Base-by-base conservation (phyloP, 305 asterid species). In the Ajuga reptans region DNA sequence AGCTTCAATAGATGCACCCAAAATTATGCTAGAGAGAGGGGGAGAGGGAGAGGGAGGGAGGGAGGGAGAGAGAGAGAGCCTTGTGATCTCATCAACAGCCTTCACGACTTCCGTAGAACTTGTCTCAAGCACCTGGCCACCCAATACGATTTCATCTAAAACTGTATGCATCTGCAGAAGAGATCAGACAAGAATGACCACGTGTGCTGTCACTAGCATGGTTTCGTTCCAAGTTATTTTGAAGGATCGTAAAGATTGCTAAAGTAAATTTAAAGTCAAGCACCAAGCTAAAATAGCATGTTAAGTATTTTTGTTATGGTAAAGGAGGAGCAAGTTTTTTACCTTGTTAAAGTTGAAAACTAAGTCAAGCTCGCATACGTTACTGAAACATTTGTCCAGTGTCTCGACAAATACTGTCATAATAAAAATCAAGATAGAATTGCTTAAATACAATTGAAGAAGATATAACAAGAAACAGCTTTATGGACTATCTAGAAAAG, bases 91-190 rank as follows among this genome's bases (percentile, higher is more conserved):
- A 70, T 88, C 91, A 60, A 87, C 90, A 3, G 92, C 91, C 81
- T 78, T 87, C 50, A 86, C 88, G 33, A 90, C 84, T 81, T 88
- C 95, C 10, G 92, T 79, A 62, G 89, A 79, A 73, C 80, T 90
- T 14, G 96, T 92, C 77, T 90, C 98, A 47, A 92, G 86, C 72
- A 90, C 97, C 82, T 92, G 96, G 72, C 98, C 98, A 29, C 97
- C 98, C 80, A 89, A 72, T 64, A 92, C 85, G 66, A 92, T 84
- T 83, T 92, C 98, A 62, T 90, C 96, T 82, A 90, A 75, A 72
- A 92, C 82, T 61, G 87, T 81, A 82, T 90, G 97, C 75, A 90
- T 91, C 98, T 90, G 86, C 72, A 72, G 39, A 75, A 78, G 54
- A 66, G 42, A 58, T 34, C 52, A 49, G 46, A 42, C 61, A 42